These are phyloP conservation scores for Stylonectria norvegica DNA, from an alignment of 2,329 filamentous ascomycete species.

Conservation along the genomic window DNA sequence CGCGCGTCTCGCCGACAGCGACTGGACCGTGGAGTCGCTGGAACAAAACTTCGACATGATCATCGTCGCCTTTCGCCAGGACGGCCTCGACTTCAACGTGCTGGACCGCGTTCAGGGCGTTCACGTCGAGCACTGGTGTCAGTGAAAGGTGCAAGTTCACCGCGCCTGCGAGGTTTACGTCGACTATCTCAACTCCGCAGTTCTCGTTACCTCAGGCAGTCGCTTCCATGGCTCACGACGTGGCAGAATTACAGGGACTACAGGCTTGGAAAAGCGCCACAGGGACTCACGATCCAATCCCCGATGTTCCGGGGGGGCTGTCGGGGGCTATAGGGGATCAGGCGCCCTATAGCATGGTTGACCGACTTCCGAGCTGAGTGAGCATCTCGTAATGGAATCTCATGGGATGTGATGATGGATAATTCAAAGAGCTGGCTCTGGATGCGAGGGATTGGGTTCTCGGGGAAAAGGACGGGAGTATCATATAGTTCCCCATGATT, in stretches of 20 bases:
- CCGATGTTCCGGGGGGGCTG: not conserved
- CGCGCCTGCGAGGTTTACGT: too few species aligned
- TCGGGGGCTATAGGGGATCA: too few species aligned
- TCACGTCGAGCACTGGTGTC: slow-evolving; percentile 40
- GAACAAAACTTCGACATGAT: slow-evolving; percentile 40
- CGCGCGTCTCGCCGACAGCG: slow-evolving; percentile 32
- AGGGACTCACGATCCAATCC: not conserved
- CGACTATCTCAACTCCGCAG: too few species aligned
- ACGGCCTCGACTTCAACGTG: slow-evolving; percentile 39
- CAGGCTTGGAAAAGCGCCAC: not conserved
- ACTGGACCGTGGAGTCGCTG: slow-evolving; percentile 38
- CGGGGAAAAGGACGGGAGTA: too few species aligned
- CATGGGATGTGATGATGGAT: too few species aligned
- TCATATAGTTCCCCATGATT: too few species aligned
- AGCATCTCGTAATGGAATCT: too few species aligned
- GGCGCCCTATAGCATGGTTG: too few species aligned
- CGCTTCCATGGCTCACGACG: not conserved
- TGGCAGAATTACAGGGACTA: not conserved
- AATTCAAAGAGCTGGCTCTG: too few species aligned
- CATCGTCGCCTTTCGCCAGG: slow-evolving; percentile 42
- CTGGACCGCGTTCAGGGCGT: slow-evolving; percentile 34
- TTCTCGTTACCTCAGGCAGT: too few species aligned
- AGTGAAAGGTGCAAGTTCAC: slow-evolving; percentile 8
- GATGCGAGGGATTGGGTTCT: too few species aligned
- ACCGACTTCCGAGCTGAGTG: too few species aligned